Base-by-base conservation (phyloP, 768 basidiomycete species). In the Lactifluus pinguis region DNA sequence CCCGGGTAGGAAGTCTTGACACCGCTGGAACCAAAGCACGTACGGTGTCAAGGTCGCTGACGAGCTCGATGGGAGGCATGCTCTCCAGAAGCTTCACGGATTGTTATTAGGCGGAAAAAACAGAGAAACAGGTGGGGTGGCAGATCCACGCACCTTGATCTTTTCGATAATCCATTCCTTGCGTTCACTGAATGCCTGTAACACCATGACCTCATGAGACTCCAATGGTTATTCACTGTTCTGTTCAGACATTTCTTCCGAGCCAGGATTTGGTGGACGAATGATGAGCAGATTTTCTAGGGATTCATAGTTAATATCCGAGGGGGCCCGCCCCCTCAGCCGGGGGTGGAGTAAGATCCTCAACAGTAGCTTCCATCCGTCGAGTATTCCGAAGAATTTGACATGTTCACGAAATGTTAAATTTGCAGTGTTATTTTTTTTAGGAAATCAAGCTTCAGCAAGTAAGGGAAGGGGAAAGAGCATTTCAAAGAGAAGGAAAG, bases 101-200 rank as follows among this genome's bases (percentile, higher is more conserved):
- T 63, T 21, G 32, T 42, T 8, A 21, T 56, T 36, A 45, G 44
- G 51, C 47, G 55, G 25, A n/a, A n/a, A n/a, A 34, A 29, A 41
- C 4, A 21, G 11, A 15, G 19, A 11, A 38, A 17, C 49, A 6
- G 52, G 61, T 11, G 14, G 49, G 25, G 25, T 25, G 2, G 57
- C 60, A 64, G 64, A 64, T 34, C 49, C 6, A 64, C 75, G 58
- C 60, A 86, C 92, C 75, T 83, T 85, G 67, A 86, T 92, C 79
- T 92, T 93, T 65, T 86, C 85, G 71, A 89, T 86, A 65, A 95
- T 93, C 92, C 92, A 94, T 58, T 78, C 83, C 74, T 90, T 91
- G 72, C 88, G 79, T 71, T 91, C 86, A 71, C 86, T 91, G 72
- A 92, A 92, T 19, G 84, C 82, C 73, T 91, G 86, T 57, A 92